A percentile compares a stretch with the other conserved stretches of the same genome.
Evolutionary conservation across 1,139 yeast genomes (phyloP).

Genomic region (Pichia terricola): DNA sequence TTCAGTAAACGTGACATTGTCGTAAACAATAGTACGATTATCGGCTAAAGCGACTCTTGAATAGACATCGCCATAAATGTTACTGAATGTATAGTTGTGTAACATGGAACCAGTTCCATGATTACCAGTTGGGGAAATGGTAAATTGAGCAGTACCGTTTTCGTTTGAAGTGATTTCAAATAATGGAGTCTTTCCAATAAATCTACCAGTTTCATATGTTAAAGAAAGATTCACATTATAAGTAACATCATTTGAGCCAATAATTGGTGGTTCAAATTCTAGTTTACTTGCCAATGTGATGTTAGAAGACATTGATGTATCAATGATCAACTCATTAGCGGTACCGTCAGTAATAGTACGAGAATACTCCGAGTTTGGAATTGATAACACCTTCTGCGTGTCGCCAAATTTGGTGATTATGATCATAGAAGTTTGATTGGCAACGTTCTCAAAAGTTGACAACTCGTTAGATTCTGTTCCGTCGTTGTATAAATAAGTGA

Average conservation of each 20-base stretch:
- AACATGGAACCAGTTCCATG: conserved; percentile 41
- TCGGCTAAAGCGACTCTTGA: conserved; percentile 34
- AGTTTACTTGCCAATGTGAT: conserved; percentile 19
- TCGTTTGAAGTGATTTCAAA: conserved; percentile 26
- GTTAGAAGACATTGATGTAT: conserved; percentile 10
- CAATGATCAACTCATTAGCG: conserved; percentile 9
- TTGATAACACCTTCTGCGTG: conserved; percentile 24
- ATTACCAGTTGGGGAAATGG: conserved; percentile 39
- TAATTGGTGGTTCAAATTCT: conserved; percentile 7
- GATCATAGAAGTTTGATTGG: conserved; percentile 28
- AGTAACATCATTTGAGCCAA: conserved; percentile 13
- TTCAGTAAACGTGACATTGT: conserved; percentile 16
- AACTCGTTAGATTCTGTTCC: conserved; percentile 24
- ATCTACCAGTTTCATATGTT: conserved; percentile 3
- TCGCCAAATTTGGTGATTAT: conserved; percentile 27
- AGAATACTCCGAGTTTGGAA: conserved; percentile 18
- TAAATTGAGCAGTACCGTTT: conserved; percentile 40
- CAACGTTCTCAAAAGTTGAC: conserved; percentile 20
- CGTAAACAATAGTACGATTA: conserved; percentile 30
- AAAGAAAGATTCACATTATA: conserved; percentile 19
- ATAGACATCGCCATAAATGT: conserved; percentile 22
- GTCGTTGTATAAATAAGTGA: conserved; percentile 29
- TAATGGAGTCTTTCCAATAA: conserved; percentile 7
- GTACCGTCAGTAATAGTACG: conserved; percentile 15
- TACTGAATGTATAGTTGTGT: conserved; percentile 28